Base-by-base conservation (phyloP, 495 filamentous ascomycete species). In the Aspergillus olivimuriae region DNA sequence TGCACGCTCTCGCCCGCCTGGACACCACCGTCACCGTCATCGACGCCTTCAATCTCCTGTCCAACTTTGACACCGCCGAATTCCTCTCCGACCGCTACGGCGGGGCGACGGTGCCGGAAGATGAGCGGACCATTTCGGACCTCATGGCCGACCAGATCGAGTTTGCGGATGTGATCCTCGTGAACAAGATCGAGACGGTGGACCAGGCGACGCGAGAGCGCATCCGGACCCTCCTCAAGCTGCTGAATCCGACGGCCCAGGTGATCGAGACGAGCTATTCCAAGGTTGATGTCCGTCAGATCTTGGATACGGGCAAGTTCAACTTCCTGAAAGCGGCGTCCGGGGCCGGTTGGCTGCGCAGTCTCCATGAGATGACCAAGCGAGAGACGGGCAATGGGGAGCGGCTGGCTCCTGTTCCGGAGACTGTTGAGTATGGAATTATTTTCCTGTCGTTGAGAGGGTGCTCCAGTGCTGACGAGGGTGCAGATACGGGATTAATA, bases 81-180 rank as follows among this genome's bases (percentile, higher is more conserved):
- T 72, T 78, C 34, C 60, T 80, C 2, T 73, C 70, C 1, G 69
- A 74, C 24, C 70, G 77, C 8, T 68, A 69, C 39, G 66, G 66
- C 4, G 56, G 67, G 1, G 63, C 60, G 24, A 63, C 73, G 11
- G 61, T 70, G 1, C 59, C 68, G 0, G 77, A 81, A 43, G 77
- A 81, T 37, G 76, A 81, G 26, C 68, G 76, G 3, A 79, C 76
- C 1, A 76, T 80, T 33, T 78, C 76, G 10, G 75, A 81, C 40
- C 66, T 80, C 2, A 75, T 79, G 61, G 75, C 78, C 0, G 77
- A 81, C 42, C 77, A 81, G 47, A 76, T 81, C 34, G 77, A 81
- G 51, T 81, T 81, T 42, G 75, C 77, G 4, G 74, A 81, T 39
- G 75, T 81, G 2, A 59, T 81, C 10, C 61, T 81, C 21, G 47